These are phyloP conservation scores for Ophiorrhiza pumila DNA, from an alignment of 257 asterid species.

Conservation along the genomic window DNA sequence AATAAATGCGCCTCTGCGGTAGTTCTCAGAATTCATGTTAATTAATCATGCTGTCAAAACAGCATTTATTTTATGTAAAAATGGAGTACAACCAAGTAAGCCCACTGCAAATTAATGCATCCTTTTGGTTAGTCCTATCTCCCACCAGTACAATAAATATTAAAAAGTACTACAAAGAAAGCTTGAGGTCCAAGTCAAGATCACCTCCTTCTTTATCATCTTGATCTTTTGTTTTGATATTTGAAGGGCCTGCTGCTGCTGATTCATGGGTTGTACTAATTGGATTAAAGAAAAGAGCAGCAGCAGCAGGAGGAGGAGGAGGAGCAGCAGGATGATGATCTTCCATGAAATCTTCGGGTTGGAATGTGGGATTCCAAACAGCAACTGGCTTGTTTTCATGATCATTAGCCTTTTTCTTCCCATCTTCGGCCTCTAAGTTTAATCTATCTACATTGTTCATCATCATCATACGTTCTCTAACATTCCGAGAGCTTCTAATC, in stretches of 20 bases:
- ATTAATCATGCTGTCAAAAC: too few relatives aligned
- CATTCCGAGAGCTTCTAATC: slow-evolving; percentile 21
- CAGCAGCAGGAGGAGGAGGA: neutral
- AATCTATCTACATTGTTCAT: slow-evolving; percentile 8
- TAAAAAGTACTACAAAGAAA: slow-evolving; percentile 22
- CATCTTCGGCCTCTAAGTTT: neutral
- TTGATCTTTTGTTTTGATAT: slow-evolving; percentile 6
- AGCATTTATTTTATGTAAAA: too few relatives aligned
- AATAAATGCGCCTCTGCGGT: too few relatives aligned
- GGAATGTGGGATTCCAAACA: slow-evolving; percentile 28
- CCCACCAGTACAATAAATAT: too few relatives aligned
- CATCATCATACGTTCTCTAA: slow-evolving; percentile 19
- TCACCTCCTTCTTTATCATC: slow-evolving; percentile 2
- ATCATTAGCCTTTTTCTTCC: neutral
- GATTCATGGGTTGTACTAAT: neutral
- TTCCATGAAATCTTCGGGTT: slow-evolving; percentile 32
- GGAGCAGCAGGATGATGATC: neutral
- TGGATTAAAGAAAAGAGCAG: neutral
- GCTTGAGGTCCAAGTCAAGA: slow-evolving; percentile 36
- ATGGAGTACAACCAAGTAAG: too few relatives aligned
- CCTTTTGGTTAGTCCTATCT: too few relatives aligned
- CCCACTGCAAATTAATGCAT: too few relatives aligned
- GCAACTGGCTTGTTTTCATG: neutral
- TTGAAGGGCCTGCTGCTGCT: slow-evolving; percentile 14
- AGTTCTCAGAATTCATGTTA: too few relatives aligned